phyloP scores from a whole-genome alignment of 2,329 filamentous ascomycete species.

The Ophiostoma ulmi region DNA sequence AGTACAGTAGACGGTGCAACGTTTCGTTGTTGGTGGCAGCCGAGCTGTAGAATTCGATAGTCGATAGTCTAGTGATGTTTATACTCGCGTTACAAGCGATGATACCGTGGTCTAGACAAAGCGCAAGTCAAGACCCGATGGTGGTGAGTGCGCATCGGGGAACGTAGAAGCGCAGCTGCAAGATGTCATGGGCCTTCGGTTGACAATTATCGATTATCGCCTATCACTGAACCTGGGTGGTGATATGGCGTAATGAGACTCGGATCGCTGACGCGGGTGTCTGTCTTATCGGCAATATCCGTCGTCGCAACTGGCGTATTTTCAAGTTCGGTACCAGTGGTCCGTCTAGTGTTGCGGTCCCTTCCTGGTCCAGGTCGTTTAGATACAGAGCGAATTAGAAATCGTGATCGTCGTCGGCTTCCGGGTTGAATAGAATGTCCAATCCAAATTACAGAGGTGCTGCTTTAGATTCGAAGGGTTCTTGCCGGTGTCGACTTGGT shows the following conservation, averaged over 20 bases:
- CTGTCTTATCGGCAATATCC: background rate
- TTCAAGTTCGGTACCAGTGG: background rate
- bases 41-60: background rate
- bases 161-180: background rate
- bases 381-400: background rate
- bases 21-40: background rate
- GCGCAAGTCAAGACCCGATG: conserved; percentile 4
- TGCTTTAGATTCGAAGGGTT: background rate
- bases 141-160: conserved; percentile 1
- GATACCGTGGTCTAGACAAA: conserved; percentile 8
- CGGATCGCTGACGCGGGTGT: background rate
- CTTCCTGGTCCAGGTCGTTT: background rate
- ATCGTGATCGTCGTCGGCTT: background rate
- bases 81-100: background rate
- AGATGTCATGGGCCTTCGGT: background rate
- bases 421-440: background rate
- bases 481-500: background rate
- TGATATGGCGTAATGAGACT: background rate
- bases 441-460: background rate
- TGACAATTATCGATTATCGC: background rate
- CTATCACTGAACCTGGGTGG: background rate
- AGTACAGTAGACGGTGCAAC: background rate
- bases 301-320: background rate
- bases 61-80: background rate
- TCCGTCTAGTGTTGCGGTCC: background rate